A percentile compares a stretch with the other conserved stretches of the same genome.
phyloP scores from a whole-genome alignment of 257 asterid genomes.

The Avicennia marina region DNA sequence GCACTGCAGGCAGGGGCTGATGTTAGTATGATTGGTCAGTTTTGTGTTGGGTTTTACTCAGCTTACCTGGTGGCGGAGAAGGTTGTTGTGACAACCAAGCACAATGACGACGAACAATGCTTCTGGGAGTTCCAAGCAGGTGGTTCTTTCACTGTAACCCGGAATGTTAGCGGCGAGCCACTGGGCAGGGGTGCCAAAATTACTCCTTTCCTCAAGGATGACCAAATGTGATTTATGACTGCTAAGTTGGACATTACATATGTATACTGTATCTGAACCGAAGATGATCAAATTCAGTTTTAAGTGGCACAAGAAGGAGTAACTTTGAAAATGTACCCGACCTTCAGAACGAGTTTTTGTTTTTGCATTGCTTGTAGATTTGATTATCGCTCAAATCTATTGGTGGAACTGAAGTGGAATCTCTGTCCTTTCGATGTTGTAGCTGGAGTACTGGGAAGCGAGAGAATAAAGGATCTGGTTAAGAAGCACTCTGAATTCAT shows the following conservation, averaged over 20 bases:
- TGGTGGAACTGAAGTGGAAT: background rate
- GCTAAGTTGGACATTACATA: no score
- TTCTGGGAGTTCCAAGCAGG: slow-evolving; percentile 12
- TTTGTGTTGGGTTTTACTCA: slow-evolving; percentile 19
- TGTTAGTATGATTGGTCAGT: slow-evolving; percentile 33
- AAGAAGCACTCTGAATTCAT: slow-evolving; percentile 35
- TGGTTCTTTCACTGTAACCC: slow-evolving; percentile 13
- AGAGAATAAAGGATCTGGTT: slow-evolving; percentile 30
- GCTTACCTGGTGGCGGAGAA: slow-evolving; percentile 27
- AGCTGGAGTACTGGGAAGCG: slow-evolving; percentile 31
- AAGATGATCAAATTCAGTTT: background rate
- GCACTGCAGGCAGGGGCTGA: slow-evolving; percentile 30
- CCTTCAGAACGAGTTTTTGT: no score
- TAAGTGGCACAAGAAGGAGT: background rate
- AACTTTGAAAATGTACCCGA: background rate
- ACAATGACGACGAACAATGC: slow-evolving; percentile 28
- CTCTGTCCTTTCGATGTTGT: background rate
- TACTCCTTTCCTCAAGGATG: slow-evolving; percentile 30
- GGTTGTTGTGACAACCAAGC: slow-evolving; percentile 28
- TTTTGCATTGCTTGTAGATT: background rate
- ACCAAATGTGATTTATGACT: slow-evolving; percentile 9
- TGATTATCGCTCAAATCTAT: background rate
- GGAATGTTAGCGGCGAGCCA: slow-evolving; percentile 24
- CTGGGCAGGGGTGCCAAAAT: slow-evolving; percentile 31
- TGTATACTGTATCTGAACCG: background rate